Evolutionary conservation across 2,329 filamentous ascomycete genomes (phyloP), one percentile per base, ranked within the genome.

Genomic region (Diaporthe citrichinensis): DNA sequence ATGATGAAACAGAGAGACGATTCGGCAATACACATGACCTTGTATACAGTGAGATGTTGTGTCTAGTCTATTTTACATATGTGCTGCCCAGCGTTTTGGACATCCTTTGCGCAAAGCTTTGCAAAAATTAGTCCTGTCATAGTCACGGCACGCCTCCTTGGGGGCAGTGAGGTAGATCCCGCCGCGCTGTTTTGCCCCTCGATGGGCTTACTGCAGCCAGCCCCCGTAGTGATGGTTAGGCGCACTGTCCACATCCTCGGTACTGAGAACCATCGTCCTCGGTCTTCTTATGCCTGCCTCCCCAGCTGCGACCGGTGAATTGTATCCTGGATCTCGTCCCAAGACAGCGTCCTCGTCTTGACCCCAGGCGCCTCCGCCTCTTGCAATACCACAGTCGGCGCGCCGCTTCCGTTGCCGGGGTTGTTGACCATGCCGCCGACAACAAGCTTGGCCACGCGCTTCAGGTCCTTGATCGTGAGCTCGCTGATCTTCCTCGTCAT

Each of bases 331-430:
- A 98, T 96, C 84, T 97, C 94, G 71, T 94, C 93, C 96, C 97
- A 98, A 36, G 89, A 88, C 83, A 97, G 91, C 44, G 92, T 87
- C 79, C 91, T 93, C 78, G 91, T 88, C 80, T 88, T 92, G 39
- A 93, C 88, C 0, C 93, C 93, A 73, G 93, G 91, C 79, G 94
- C 89, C 82, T 96, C 92, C 34, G 95, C 95, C 86, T 98, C 96
- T 87, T 98, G 96, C 80, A 99, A 82, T 59, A 99, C 96, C 34
- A 99, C 95, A 0, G 97, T 99, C 5, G 97, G 97, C 28, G 95
- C 93, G 20, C 97, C 97, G 77, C 92, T 97, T 4, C 97, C 96
- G 0, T 87, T 82, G 1, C 96, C 96, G 0, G 86, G 82, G 83
- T 98, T 98, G 77, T 90, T 82, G 4, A 97, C 93, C 78, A 91